Conservation (phyloP, 192 early-diverging fungal genomes). For the Entomortierella chlamydospora region DNA sequence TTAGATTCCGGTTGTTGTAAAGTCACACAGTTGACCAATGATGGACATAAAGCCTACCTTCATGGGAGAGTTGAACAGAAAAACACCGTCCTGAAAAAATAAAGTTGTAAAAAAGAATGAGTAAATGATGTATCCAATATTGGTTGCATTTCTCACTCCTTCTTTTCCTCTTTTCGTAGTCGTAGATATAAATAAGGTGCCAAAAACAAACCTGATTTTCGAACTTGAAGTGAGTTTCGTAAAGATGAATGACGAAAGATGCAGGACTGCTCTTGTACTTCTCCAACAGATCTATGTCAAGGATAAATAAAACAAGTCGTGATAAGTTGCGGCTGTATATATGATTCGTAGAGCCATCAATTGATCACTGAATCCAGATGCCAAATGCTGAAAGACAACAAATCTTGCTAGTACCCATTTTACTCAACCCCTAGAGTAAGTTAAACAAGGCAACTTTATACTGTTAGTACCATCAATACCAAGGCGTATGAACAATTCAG, state of each 20-base stretch:
- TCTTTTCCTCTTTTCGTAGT: too few species aligned
- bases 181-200: too few species aligned
- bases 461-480: too few species aligned
- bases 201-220: slow-evolving; percentile 66
- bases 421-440: slow-evolving; percentile 3
- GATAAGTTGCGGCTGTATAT: too few species aligned
- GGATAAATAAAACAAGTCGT: slow-evolving; percentile 23
- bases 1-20: too few species aligned
- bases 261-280: slow-evolving; percentile 63
- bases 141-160: too few species aligned
- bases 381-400: background rate
- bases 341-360: background rate
- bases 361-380: too few species aligned
- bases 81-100: slow-evolving; percentile 59
- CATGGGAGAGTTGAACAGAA: slow-evolving; percentile 66
- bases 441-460: background rate
- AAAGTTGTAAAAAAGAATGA: background rate
- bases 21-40: too few species aligned
- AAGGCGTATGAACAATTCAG: too few species aligned
- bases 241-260: slow-evolving; percentile 73
- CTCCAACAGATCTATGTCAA: slow-evolving; percentile 55
- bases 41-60: too few species aligned
- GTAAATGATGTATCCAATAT: too few species aligned
- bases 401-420: slow-evolving; percentile 2
- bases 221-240: slow-evolving; percentile 81